Base-by-base conservation (phyloP, 2,329 filamentous ascomycete species). In the Pseudogymnoascus sp. region DNA sequence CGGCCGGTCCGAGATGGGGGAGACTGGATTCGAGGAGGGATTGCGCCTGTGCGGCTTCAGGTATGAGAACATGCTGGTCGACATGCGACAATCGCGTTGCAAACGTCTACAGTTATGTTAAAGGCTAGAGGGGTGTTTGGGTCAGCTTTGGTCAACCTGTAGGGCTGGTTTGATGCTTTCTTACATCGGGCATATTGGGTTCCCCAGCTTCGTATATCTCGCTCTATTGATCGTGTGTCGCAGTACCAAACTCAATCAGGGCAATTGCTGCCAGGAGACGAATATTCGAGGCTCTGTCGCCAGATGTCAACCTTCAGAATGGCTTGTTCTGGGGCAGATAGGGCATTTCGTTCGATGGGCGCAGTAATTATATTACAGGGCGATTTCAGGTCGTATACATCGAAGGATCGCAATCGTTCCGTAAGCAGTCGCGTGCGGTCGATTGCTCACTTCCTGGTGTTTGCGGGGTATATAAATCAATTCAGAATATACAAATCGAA, bases 31-130 rank as follows among this genome's bases (percentile, higher is more conserved):
- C 41, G 51, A 57, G 10, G 73, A 75, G 10, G 71, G 68, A 36
- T 69, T 73, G 23, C 73, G 72, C 62, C 69, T 70, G 64, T 75
- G 73, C 36, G 74, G 73, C 45, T 73, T 70, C 48, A 75, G 67
- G 67, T 75, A 74, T 16, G 72, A 73, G 66, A 75, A 75, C 73
- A 75, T 75, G 21, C 63, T 54, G 51, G 60, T 62, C 34, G 62
- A 62, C 31, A 57, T 57, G 51, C 28, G 28, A 57, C 51, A 57
- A 57, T 57, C 51, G 60, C 34, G 34, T 57, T 57, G 28, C 28
- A 57, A 57, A 57, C 51, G n/a, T 57, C 51, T 57, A 21, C 10
- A 36, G 21, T 57, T 57, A 57, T 34, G 8, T 34, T 19, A 57
- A 48, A 19, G 51, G 16, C 28, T 34, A 34, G 14, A 57, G 28